Conservation (phyloP, 345 rosid genomes). For the Ceriops tagal region DNA sequence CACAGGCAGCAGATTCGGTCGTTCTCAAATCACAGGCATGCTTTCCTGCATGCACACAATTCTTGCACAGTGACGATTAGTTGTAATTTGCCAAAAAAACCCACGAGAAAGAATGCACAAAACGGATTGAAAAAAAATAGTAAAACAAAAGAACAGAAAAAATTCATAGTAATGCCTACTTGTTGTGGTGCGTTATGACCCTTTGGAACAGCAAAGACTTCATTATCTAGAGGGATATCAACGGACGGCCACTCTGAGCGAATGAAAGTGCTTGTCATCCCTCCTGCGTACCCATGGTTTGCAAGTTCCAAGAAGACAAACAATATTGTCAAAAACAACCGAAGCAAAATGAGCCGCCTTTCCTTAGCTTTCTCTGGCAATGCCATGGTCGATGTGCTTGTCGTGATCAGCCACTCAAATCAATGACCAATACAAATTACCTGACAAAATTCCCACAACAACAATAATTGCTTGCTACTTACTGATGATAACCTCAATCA, state of each 20-base stretch:
- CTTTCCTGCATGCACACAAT: too few relatives aligned
- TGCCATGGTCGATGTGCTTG: not conserved
- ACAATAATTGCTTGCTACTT: too few relatives aligned
- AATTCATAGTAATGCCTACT: conserved; percentile 30
- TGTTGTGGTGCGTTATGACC: conserved; percentile 93
- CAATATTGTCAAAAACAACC: conserved; percentile 12
- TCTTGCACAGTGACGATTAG: too few relatives aligned
- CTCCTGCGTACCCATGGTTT: conserved; percentile 40
- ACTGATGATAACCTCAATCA: too few relatives aligned
- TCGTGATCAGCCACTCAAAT: conserved; percentile 22
- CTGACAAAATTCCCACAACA: conserved; percentile 9
- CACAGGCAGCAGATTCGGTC: not conserved
- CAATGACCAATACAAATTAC: not conserved
- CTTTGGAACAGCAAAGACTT: conserved; percentile 63
- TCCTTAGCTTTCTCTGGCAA: conserved; percentile 15
- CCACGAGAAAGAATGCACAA: too few relatives aligned
- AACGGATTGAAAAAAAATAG: not conserved
- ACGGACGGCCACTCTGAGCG: conserved; percentile 81
- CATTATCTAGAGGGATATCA: conserved; percentile 75
- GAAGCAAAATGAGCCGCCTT: conserved; percentile 24
- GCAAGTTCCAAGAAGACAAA: conserved; percentile 35
- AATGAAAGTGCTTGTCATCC: conserved; percentile 61
- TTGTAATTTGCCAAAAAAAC: too few relatives aligned
- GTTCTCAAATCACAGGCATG: not conserved
- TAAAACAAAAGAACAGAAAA: not conserved